Evolutionary conservation across 1,284 basidiomycete genomes (phyloP).

Genomic region (Boletus mariae): DNA sequence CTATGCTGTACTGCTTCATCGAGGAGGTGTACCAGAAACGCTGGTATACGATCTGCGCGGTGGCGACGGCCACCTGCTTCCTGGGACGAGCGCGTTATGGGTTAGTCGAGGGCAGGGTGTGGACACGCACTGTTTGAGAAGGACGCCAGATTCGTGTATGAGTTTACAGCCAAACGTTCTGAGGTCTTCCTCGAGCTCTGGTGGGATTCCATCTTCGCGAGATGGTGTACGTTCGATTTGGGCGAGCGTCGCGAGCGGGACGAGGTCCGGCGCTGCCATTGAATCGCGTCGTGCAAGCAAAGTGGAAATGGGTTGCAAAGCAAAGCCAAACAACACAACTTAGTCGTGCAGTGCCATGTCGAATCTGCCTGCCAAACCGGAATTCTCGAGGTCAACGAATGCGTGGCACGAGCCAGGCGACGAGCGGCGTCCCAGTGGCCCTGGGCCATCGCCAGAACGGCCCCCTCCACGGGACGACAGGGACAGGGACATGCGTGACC

Average conservation of each 20-base stretch:
- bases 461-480: slow-evolving; percentile 27
- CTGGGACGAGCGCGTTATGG: slow-evolving; percentile 39
- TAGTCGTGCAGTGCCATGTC: slow-evolving; percentile 20
- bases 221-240: slow-evolving; percentile 85
- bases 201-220: slow-evolving; percentile 74
- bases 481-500: slow-evolving; percentile 27
- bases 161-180: slow-evolving; percentile 87
- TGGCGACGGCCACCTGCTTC: slow-evolving; percentile 95
- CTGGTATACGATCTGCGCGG: slow-evolving; percentile 95
- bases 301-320: slow-evolving; percentile 7
- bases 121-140: slow-evolving; percentile 74
- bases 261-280: slow-evolving; percentile 53
- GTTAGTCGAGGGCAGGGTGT: not conserved
- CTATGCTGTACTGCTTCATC: slow-evolving; percentile 89
- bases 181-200: slow-evolving; percentile 81
- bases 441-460: slow-evolving; percentile 28
- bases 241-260: slow-evolving; percentile 78
- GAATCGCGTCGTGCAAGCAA: not conserved
- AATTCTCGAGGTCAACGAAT: slow-evolving; percentile 22
- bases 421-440: slow-evolving; percentile 21
- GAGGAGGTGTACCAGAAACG: slow-evolving; percentile 96
- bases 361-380: slow-evolving; percentile 34
- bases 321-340: slow-evolving; percentile 20
- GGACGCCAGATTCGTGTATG: slow-evolving; percentile 90
- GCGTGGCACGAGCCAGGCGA: slow-evolving; percentile 22